phyloP scores from a whole-genome alignment of 805 yeast genomes.

The Clavispora phyllophila region DNA sequence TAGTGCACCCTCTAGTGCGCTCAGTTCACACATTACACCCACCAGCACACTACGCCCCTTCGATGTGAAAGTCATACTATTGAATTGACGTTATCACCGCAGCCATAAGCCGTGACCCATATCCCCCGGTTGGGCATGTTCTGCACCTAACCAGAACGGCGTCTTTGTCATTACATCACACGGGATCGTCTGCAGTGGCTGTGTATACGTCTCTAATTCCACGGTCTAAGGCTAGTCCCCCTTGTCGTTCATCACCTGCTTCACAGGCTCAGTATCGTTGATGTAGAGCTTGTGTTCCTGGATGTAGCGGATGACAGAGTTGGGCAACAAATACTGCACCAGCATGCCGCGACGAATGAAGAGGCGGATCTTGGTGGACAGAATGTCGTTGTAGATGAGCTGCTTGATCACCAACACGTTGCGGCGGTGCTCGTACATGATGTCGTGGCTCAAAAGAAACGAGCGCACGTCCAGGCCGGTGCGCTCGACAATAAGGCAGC shows the following conservation, averaged over 20 bases:
- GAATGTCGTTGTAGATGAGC: slow-evolving; percentile 91
- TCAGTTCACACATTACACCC: too few species aligned
- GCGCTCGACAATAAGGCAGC: slow-evolving; percentile 93
- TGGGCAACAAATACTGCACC: slow-evolving; percentile 90
- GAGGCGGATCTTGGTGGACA: slow-evolving; percentile 89
- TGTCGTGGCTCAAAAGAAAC: slow-evolving; percentile 87
- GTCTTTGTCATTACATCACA: too few species aligned
- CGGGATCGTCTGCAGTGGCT: too few species aligned
- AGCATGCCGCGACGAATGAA: slow-evolving; percentile 94
- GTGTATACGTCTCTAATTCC: too few species aligned
- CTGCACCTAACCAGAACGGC: too few species aligned
- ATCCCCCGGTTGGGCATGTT: too few species aligned
- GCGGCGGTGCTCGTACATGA: slow-evolving; percentile 93
- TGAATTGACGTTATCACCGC: too few species aligned
- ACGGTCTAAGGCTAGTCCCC: slow-evolving; percentile 14
- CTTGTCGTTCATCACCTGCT: slow-evolving; percentile 58
- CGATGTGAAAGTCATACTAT: too few species aligned
- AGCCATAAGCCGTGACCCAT: too few species aligned
- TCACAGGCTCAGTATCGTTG: slow-evolving; percentile 88
- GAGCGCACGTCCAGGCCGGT: slow-evolving; percentile 95
- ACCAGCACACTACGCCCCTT: too few species aligned
- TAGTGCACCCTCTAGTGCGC: too few species aligned
- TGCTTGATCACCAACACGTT: slow-evolving; percentile 94
- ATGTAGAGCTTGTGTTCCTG: slow-evolving; percentile 86
- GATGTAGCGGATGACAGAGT: slow-evolving; percentile 89